These are phyloP conservation scores for Rhododendron henanense DNA, from an alignment of 148 eudicot genomes.

Conservation along the genomic window DNA sequence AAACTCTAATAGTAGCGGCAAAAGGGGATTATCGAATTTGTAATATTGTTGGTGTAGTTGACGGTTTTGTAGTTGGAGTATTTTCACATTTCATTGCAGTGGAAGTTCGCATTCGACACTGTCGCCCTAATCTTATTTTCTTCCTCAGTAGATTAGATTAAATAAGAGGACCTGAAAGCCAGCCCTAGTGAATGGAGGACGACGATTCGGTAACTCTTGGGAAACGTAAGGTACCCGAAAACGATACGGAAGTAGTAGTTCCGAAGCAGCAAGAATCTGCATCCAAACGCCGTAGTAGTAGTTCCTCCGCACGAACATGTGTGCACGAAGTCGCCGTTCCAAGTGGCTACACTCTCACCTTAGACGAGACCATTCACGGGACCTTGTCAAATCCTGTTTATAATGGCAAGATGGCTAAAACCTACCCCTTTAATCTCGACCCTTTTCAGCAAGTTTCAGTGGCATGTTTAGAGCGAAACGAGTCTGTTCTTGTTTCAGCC, in stretches of 20 bases:
- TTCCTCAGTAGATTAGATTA: background rate
- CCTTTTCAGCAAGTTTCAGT: conserved; percentile 82
- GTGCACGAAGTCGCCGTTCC: conserved; percentile 96
- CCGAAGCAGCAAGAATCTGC: conserved; percentile 23
- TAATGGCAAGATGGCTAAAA: conserved; percentile 60
- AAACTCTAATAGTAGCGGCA: background rate
- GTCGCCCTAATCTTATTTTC: background rate
- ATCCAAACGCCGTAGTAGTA: conserved; percentile 29
- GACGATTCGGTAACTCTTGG: conserved; percentile 20
- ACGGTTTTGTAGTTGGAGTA: background rate
- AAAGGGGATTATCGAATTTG: background rate
- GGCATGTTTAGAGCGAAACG: conserved; percentile 84
- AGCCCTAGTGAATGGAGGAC: conserved; percentile 20
- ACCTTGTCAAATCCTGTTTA: conserved; percentile 61
- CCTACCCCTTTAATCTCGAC: conserved; percentile 69
- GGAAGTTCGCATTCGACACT: background rate
- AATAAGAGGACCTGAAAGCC: background rate
- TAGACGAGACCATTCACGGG: conserved; percentile 55
- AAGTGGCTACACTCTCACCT: conserved; percentile 33
- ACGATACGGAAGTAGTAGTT: conserved; percentile 6
- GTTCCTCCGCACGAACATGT: conserved; percentile 50
- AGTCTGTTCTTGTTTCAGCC: conserved; percentile 84
- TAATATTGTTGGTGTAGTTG: background rate
- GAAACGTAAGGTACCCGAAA: conserved; percentile 44
- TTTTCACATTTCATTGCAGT: background rate